phyloP scores from a whole-genome alignment of 345 rosid species.

The Brassica rapa region DNA sequence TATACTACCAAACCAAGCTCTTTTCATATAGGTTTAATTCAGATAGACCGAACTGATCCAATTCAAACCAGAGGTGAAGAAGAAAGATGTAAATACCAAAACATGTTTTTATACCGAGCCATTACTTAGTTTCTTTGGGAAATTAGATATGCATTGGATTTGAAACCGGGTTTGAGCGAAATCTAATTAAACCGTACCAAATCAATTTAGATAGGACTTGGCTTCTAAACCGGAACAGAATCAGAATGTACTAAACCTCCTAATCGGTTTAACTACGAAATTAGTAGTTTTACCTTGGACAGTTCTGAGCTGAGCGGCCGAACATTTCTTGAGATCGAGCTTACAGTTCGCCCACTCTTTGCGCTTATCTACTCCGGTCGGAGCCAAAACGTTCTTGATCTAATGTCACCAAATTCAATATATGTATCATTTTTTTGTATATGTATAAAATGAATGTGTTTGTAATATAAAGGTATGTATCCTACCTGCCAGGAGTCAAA shows the following conservation, averaged over 20 bases:
- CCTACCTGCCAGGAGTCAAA: slow-evolving; percentile 95
- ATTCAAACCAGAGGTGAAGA: not conserved
- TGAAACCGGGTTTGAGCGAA: not conserved
- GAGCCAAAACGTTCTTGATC: slow-evolving; percentile 84
- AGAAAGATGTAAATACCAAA: not conserved
- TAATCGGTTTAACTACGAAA: not conserved
- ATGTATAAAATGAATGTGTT: not conserved
- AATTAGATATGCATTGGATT: not conserved
- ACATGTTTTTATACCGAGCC: not conserved
- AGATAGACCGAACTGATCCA: not conserved
- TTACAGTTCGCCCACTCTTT: slow-evolving; percentile 73
- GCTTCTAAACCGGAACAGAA: not conserved
- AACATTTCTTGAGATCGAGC: slow-evolving; percentile 60
- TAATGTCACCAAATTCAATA: slow-evolving; percentile 22
- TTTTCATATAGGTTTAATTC: not conserved
- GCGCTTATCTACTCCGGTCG: slow-evolving; percentile 67
- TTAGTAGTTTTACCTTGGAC: slow-evolving; percentile 58
- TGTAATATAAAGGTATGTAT: not conserved
- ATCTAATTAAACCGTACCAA: not conserved
- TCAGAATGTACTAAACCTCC: not conserved
- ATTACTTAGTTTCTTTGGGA: not conserved
- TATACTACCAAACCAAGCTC: slow-evolving; percentile 3
- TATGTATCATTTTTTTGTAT: not conserved
- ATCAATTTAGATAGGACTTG: not conserved
- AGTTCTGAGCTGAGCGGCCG: slow-evolving; percentile 54